Conservation (phyloP, 257 asterid genomes). For the Salvia rosmarinus region DNA sequence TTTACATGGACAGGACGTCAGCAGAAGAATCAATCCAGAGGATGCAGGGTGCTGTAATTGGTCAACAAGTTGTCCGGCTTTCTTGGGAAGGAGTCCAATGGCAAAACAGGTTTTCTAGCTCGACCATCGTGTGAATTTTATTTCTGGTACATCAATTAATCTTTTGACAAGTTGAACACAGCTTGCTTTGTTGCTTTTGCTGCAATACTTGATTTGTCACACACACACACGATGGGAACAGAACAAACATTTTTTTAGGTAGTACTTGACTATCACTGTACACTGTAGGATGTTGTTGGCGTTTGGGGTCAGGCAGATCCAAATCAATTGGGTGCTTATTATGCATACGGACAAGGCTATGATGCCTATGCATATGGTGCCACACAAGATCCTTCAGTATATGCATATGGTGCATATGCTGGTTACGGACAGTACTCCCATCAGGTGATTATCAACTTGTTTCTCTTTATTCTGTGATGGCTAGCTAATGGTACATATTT, state of each 20-base stretch:
- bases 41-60: slow-evolving; percentile 86
- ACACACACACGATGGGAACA: not conserved
- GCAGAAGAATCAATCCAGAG: slow-evolving; percentile 96
- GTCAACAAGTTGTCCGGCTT: slow-evolving; percentile 90
- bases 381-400: slow-evolving; percentile 80
- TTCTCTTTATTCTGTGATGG: not conserved
- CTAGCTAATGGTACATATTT: slow-evolving; percentile 9
- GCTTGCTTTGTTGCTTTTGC: not conserved
- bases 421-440: slow-evolving; percentile 82
- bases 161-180: slow-evolving; percentile 12
- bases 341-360: slow-evolving; percentile 94
- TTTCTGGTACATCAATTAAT: slow-evolving; percentile 19
- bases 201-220: not conserved
- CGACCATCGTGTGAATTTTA: slow-evolving; percentile 4
- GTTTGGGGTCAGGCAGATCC: slow-evolving; percentile 86
- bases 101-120: slow-evolving; percentile 71
- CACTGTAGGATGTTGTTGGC: slow-evolving; percentile 66
- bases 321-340: slow-evolving; percentile 78
- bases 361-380: slow-evolving; percentile 89
- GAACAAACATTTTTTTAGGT: slow-evolving; percentile 14
- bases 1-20: slow-evolving; percentile 55
- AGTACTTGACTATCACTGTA: slow-evolving; percentile 21
- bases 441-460: slow-evolving; percentile 49
- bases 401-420: slow-evolving; percentile 85
- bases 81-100: slow-evolving; percentile 85